These are phyloP conservation scores for Stagonosporopsis rhizophila DNA, from an alignment of 2,329 filamentous ascomycete genomes.

Conservation along the genomic window DNA sequence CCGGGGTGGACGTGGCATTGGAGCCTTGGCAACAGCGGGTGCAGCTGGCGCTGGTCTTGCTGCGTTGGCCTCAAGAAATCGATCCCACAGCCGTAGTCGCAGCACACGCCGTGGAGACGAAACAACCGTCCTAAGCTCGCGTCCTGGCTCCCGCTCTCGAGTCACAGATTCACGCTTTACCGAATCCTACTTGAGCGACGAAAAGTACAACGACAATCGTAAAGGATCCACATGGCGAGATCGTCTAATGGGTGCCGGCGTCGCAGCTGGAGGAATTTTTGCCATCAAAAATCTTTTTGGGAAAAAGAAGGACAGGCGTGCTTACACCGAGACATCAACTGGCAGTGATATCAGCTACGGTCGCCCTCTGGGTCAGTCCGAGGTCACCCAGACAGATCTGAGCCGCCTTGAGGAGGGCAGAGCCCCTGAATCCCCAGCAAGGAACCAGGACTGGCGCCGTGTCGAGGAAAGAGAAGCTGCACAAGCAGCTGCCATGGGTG, in stretches of 20 bases:
- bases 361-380: conserved; percentile 57
- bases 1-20: conserved; percentile 48
- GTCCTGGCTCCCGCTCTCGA: conserved; percentile 38
- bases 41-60: conserved; percentile 65
- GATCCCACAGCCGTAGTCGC: conserved; percentile 52
- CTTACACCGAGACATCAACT: conserved; percentile 52
- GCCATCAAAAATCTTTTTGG: conserved; percentile 65
- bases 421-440: conserved; percentile 56
- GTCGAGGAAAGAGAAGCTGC: conserved; percentile 50
- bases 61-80: conserved; percentile 59
- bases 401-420: conserved; percentile 62
- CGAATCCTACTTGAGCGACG: conserved; percentile 49
- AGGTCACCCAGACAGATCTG: conserved; percentile 57
- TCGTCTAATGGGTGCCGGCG: conserved; percentile 54
- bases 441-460: conserved; percentile 45
- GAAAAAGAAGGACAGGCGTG: conserved; percentile 52
- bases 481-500: conserved; percentile 46
- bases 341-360: conserved; percentile 62
- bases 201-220: conserved; percentile 50
- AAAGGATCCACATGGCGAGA: conserved; percentile 53
- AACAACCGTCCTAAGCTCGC: conserved; percentile 46
- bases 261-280: conserved; percentile 52
- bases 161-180: conserved; percentile 37
- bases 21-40: conserved; percentile 61
- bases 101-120: conserved; percentile 34